These are phyloP conservation scores for Claviceps digitariae DNA, from an alignment of 2,329 filamentous ascomycete species.

Conservation along the genomic window DNA sequence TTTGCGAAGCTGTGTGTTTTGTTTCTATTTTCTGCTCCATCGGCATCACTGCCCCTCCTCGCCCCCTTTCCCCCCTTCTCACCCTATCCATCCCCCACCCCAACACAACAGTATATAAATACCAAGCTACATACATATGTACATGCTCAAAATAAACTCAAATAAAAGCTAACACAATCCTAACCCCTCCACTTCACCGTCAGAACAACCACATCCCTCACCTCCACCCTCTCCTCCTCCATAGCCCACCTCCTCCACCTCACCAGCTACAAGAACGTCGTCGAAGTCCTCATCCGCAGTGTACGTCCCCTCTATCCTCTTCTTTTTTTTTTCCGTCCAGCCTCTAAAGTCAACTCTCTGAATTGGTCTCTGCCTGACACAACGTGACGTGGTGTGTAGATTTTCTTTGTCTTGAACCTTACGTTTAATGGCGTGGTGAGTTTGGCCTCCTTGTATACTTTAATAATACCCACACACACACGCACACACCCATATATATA, in stretches of 20 bases:
- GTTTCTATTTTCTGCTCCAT: too few species aligned
- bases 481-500: too few species aligned
- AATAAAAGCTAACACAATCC: not conserved
- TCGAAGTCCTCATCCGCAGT: conserved; percentile 35
- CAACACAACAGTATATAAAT: too few species aligned
- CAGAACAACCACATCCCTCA: conserved; percentile 44
- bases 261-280: conserved; percentile 22
- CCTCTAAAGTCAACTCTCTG: not conserved
- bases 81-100: too few species aligned
- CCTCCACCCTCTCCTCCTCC: conserved; percentile 30
- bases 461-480: too few species aligned
- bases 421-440: conserved; percentile 57
- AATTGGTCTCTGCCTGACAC: too few species aligned
- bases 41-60: too few species aligned
- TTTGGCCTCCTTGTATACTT: too few species aligned
- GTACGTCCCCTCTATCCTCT: conserved; percentile 23
- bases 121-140: too few species aligned
- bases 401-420: conserved; percentile 64
- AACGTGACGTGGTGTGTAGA: conserved; percentile 30
- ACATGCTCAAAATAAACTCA: too few species aligned
- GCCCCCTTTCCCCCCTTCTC: too few species aligned
- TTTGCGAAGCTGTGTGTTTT: conserved; percentile 66
- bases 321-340: too few species aligned
- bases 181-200: not conserved
- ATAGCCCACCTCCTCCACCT: conserved; percentile 33